Conservation (phyloP, 1,139 yeast species). For the Saccharomyces hybrid region DNA sequence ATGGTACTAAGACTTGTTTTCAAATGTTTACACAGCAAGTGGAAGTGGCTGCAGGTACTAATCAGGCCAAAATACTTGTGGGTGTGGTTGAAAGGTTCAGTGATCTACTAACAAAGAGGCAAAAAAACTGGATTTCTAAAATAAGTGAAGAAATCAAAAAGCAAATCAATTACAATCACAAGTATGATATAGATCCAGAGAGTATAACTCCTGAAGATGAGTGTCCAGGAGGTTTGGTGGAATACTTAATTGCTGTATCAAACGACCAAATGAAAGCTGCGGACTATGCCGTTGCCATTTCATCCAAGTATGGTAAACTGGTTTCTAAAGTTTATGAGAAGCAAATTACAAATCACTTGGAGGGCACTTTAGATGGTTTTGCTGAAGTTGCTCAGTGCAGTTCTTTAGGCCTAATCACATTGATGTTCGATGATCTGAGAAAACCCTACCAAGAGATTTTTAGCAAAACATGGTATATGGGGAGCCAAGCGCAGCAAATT, state of each 20-base stretch:
- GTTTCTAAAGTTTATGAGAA: constrained; percentile 60
- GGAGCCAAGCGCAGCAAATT: constrained; percentile 49
- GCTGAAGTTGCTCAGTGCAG: constrained; percentile 69
- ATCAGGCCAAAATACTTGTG: constrained; percentile 71
- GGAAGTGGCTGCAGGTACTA: constrained; percentile 86
- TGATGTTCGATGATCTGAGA: constrained; percentile 65
- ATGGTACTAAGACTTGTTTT: constrained; percentile 68
- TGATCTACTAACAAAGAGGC: constrained; percentile 51
- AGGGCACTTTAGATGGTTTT: constrained; percentile 64
- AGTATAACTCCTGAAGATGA: constrained; percentile 43
- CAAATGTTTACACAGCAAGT: constrained; percentile 84
- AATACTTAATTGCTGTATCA: constrained; percentile 76
- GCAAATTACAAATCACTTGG: constrained; percentile 50
- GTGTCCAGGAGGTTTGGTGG: constrained; percentile 72
- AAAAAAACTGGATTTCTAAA: constrained; percentile 49
- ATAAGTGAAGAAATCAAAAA: constrained; percentile 52
- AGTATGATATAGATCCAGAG: constrained; percentile 32
- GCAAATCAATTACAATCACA: constrained; percentile 36
- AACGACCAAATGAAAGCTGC: constrained; percentile 87
- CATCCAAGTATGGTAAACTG: constrained; percentile 56
- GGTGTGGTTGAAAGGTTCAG: constrained; percentile 81
- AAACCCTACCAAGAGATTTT: constrained; percentile 42
- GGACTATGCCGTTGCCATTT: constrained; percentile 67
- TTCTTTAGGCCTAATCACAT: constrained; percentile 53
- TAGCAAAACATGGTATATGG: no score